A percentile compares a stretch with the other conserved stretches of the same genome.
phyloP scores from a whole-genome alignment of 768 basidiomycete genomes.

The Leucosporidium scottii region DNA sequence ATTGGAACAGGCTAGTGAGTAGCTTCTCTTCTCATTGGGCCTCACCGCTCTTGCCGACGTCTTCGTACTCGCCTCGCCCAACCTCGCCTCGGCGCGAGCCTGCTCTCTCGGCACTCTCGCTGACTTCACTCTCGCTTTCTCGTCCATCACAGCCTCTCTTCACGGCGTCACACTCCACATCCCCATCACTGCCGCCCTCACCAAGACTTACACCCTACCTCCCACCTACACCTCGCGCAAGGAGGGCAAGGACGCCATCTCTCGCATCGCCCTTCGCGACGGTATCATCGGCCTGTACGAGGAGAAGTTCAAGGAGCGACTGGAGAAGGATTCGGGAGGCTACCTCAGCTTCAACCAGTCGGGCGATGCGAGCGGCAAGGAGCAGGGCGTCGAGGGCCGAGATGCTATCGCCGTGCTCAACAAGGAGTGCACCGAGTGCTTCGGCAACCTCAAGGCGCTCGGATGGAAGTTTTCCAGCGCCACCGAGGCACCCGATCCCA shows the following conservation, averaged over 20 bases:
- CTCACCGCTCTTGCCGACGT: background rate
- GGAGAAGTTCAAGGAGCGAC: conserved; percentile 1
- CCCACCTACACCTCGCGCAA: background rate
- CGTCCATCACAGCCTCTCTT: background rate
- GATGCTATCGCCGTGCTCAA: too few species aligned
- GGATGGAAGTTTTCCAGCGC: too few species aligned
- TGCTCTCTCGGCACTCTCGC: background rate
- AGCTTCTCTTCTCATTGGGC: background rate
- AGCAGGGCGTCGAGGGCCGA: too few species aligned
- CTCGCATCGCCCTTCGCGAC: conserved; percentile 8
- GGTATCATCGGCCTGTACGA: background rate
- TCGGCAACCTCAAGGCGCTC: too few species aligned
- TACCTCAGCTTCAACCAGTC: background rate
- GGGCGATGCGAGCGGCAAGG: too few species aligned
- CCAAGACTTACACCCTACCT: background rate
- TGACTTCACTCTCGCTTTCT: background rate
- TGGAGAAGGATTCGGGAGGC: conserved; percentile 2
- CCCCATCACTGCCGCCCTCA: background rate
- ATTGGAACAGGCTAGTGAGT: conserved; percentile 13
- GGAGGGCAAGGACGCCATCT: conserved; percentile 7
- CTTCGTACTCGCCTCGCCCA: background rate
- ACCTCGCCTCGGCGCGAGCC: too few species aligned
- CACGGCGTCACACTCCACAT: conserved; percentile 12
- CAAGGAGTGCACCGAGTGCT: too few species aligned
- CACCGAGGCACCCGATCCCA: too few species aligned